Conservation (phyloP, 2,329 filamentous ascomycete species). For the Aureobasidium namibiae region DNA sequence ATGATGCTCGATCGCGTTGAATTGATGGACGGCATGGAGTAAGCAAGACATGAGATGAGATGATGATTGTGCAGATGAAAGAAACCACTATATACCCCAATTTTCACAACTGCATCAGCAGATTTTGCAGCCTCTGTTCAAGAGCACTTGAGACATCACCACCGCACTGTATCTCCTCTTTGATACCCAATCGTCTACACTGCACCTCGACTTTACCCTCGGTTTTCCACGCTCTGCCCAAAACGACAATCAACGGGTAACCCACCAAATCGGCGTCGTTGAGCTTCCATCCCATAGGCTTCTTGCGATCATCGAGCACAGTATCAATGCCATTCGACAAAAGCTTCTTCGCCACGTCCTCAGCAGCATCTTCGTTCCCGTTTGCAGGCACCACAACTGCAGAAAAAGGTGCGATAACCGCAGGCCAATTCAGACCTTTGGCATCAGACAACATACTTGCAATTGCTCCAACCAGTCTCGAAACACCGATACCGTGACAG, state of each 20-base stretch:
- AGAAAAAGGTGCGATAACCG: conserved; percentile 77
- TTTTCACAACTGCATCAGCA: conserved; percentile 46
- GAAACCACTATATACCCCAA: neutral
- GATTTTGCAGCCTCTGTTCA: conserved; percentile 35
- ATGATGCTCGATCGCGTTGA: conserved; percentile 88
- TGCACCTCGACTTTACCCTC: conserved; percentile 64
- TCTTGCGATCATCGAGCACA: conserved; percentile 61
- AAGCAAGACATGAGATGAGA: conserved; percentile 14
- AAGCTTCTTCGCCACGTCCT: conserved; percentile 1
- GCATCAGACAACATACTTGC: conserved; percentile 66
- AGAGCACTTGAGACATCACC: conserved; percentile 31
- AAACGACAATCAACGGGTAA: conserved; percentile 72
- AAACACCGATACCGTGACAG: conserved; percentile 91
- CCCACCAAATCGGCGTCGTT: conserved; percentile 83
- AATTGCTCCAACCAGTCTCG: conserved; percentile 78
- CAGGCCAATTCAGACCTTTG: conserved; percentile 79
- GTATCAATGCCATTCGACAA: neutral
- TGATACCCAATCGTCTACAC: conserved; percentile 59
- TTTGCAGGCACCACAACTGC: conserved; percentile 53
- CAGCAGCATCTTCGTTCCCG: conserved; percentile 14
- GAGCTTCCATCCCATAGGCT: conserved; percentile 73
- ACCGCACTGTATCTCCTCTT: conserved; percentile 47
- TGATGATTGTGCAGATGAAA: neutral
- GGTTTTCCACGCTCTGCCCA: conserved; percentile 63
- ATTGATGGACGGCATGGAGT: conserved; percentile 89